Evolutionary conservation across 108 stramenopile species (phyloP).

Genomic region (Stephanodiscus triporus): DNA sequence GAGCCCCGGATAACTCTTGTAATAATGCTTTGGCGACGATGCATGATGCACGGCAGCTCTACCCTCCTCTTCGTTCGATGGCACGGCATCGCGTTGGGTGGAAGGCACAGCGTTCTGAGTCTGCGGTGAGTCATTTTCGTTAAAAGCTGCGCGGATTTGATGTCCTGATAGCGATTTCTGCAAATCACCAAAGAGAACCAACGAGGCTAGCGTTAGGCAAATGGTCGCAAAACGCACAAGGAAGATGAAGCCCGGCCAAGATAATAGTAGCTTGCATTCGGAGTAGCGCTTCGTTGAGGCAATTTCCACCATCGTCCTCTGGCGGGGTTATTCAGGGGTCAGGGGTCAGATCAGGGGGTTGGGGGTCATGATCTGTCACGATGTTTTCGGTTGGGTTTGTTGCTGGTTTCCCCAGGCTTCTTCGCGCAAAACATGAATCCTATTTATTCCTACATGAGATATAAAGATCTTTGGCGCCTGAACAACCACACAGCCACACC

Average conservation of each 20-base stretch:
- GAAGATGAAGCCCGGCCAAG: neutral
- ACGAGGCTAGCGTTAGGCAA: neutral
- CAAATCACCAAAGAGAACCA: neutral
- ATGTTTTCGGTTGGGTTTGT: too few species aligned
- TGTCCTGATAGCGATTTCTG: neutral
- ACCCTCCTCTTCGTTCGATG: neutral
- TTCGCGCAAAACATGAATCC: neutral
- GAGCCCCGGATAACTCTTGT: conserved; percentile 33
- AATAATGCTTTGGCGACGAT: neutral
- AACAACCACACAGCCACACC: too few species aligned
- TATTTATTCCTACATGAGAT: too few species aligned
- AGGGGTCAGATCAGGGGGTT: too few species aligned
- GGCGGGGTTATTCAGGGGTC: too few species aligned
- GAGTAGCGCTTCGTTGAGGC: neutral
- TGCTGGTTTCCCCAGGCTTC: neutral
- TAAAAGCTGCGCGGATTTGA: neutral
- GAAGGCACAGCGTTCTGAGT: neutral
- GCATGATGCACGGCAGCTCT: neutral
- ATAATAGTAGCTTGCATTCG: neutral
- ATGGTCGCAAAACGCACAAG: neutral
- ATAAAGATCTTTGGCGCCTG: too few species aligned
- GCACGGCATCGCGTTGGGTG: neutral
- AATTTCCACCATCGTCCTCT: neutral
- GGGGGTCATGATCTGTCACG: too few species aligned
- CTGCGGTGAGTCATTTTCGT: neutral